These are phyloP conservation scores for Coniochaeta sp. DNA, from an alignment of 2,329 filamentous ascomycete species.

Conservation along the genomic window DNA sequence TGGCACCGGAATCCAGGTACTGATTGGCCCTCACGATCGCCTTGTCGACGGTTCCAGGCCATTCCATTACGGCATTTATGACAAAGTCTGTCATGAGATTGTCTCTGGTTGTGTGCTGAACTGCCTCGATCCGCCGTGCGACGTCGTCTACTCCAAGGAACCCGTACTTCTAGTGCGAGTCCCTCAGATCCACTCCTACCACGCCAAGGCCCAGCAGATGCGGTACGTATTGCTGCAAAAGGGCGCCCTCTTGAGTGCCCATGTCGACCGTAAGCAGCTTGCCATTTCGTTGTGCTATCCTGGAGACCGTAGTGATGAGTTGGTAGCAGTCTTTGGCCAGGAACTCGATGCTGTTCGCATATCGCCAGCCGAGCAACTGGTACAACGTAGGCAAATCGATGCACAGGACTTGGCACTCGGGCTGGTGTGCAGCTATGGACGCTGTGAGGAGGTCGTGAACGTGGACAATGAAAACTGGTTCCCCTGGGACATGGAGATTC, in stretches of 20 bases:
- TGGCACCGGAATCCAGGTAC: slow-evolving; percentile 42
- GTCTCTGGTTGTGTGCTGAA: slow-evolving; percentile 25
- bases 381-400: slow-evolving; percentile 37
- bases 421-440: slow-evolving; percentile 23
- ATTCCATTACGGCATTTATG: slow-evolving; percentile 42
- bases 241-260: neutral
- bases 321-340: slow-evolving; percentile 19
- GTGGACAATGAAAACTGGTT: slow-evolving; percentile 39
- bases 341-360: slow-evolving; percentile 21
- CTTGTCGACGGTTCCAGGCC: slow-evolving; percentile 16
- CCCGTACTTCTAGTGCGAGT: neutral
- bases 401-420: slow-evolving; percentile 23
- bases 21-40: slow-evolving; percentile 36
- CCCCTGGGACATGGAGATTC: slow-evolving; percentile 31
- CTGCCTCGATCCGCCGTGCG: slow-evolving; percentile 25
- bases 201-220: neutral
- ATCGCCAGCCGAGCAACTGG: slow-evolving; percentile 33
- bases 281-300: neutral
- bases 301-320: neutral
- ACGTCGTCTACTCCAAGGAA: slow-evolving; percentile 23
- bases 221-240: neutral
- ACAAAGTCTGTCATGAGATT: slow-evolving; percentile 39
- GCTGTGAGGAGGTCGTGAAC: slow-evolving; percentile 38
- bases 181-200: neutral
- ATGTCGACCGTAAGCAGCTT: neutral